Conservation (phyloP, 1,284 basidiomycete genomes). For the Sporisorium exsertum region DNA sequence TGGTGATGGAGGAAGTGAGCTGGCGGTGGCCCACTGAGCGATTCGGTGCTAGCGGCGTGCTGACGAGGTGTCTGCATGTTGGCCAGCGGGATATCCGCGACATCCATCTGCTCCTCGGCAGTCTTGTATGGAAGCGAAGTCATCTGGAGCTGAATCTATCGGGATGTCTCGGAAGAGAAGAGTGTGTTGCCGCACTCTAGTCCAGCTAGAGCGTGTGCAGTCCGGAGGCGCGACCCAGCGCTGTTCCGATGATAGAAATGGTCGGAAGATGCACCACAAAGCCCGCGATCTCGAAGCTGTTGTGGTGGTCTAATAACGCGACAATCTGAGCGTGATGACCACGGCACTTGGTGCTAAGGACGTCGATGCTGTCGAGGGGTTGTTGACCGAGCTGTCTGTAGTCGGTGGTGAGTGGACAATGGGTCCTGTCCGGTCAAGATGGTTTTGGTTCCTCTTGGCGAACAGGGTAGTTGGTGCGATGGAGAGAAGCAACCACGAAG, state of each 20-base stretch:
- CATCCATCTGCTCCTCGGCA: constrained; percentile 37
- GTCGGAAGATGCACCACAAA: neutral
- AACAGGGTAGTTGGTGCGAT: neutral
- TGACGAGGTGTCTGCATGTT: constrained; percentile 34
- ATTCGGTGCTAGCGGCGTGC: constrained; percentile 11
- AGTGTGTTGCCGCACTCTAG: neutral
- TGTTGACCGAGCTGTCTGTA: neutral
- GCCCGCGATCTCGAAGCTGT: neutral
- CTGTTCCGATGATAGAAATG: neutral
- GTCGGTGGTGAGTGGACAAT: neutral
- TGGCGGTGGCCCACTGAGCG: constrained; percentile 33
- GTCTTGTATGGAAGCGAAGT: constrained; percentile 52
- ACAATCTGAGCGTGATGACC: neutral
- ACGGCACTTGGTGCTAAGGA: neutral
- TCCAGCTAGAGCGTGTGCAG: constrained; percentile 4
- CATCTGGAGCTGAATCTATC: constrained; percentile 16
- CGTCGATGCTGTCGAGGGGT: neutral
- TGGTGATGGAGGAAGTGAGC: constrained; percentile 54
- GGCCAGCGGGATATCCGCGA: constrained; percentile 50
- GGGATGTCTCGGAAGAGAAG: neutral
- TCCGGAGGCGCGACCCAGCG: too few relatives aligned
- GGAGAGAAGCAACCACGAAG: neutral
- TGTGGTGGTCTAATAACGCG: neutral
- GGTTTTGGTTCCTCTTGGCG: neutral
- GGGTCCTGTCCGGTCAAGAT: constrained; percentile 6